Evolutionary conservation across 306 rosid genomes (phyloP).

Genomic region (Alnus glutinosa): DNA sequence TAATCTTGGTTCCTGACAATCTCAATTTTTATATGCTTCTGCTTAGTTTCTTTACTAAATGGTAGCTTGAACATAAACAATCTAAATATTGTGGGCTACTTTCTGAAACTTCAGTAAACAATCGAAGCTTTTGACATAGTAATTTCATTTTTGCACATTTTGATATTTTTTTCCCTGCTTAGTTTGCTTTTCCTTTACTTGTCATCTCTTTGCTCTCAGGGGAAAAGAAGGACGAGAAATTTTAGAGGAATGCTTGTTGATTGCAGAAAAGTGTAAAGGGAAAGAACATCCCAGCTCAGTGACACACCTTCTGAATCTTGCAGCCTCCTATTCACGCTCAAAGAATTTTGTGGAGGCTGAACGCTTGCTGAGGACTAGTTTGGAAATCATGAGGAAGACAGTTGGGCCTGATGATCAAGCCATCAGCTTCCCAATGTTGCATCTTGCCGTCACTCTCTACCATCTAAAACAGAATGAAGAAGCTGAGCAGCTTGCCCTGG

Average conservation of each 20-base stretch:
- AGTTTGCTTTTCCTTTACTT: conserved; percentile 10
- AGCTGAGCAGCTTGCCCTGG: conserved; percentile 77
- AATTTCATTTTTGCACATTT: background rate
- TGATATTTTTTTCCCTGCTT: background rate
- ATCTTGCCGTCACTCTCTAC: conserved; percentile 82
- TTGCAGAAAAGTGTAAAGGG: conserved; percentile 65
- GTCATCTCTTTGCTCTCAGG: conserved; percentile 37
- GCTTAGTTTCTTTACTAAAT: background rate
- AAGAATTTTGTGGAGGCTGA: conserved; percentile 75
- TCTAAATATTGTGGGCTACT: background rate
- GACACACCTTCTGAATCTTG: conserved; percentile 75
- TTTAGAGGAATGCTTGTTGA: conserved; percentile 75
- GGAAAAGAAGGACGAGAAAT: conserved; percentile 85
- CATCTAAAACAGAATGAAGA: conserved; percentile 71
- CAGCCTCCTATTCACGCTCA: conserved; percentile 74
- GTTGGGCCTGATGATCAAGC: conserved; percentile 64
- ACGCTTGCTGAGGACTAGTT: conserved; percentile 64
- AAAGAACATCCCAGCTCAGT: conserved; percentile 72
- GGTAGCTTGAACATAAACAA: background rate
- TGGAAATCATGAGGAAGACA: conserved; percentile 60
- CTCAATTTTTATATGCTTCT: background rate
- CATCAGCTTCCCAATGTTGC: conserved; percentile 82
- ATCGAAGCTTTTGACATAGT: background rate
- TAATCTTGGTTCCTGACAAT: conserved; percentile 1
- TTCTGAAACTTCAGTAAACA: background rate